These are phyloP conservation scores for Inonotus obliquus DNA, from an alignment of 1,284 basidiomycete genomes.

Conservation along the genomic window DNA sequence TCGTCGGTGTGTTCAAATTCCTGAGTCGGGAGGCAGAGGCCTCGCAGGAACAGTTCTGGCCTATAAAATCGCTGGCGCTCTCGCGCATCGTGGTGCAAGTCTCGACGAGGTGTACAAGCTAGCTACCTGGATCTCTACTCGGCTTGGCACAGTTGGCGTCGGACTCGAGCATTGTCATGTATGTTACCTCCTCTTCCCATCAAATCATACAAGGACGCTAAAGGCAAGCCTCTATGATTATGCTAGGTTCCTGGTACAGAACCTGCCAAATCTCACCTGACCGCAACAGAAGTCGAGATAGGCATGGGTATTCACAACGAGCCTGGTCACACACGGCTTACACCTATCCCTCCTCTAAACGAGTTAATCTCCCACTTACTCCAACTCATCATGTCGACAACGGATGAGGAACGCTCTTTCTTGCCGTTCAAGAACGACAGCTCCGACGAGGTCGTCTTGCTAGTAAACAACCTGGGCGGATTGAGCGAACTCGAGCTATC, in stretches of 20 bases:
- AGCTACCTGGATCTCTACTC: constrained; percentile 64
- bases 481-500: constrained; percentile 83
- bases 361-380: constrained; percentile 73
- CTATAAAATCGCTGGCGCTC: constrained; percentile 88
- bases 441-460: constrained; percentile 59
- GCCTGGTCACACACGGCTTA: constrained; percentile 69
- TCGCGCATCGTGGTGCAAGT: constrained; percentile 66
- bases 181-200: constrained; percentile 22
- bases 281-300: constrained; percentile 71
- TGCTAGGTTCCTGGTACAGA: constrained; percentile 77
- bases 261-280: constrained; percentile 52
- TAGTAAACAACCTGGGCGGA: constrained; percentile 83
- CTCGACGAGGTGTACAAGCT: constrained; percentile 73
- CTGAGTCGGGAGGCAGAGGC: constrained; percentile 44
- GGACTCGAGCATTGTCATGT: constrained; percentile 94
- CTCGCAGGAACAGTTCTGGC: constrained; percentile 87
- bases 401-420: constrained; percentile 82
- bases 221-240: background rate
- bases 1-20: background rate
- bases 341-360: constrained; percentile 63
- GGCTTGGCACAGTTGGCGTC: constrained; percentile 80
- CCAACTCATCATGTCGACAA: constrained; percentile 65
- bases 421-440: constrained; percentile 70
- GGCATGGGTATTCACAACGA: constrained; percentile 95
- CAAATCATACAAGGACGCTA: background rate